Evolutionary conservation across 495 filamentous ascomycete species (phyloP), one percentile per base, ranked within the genome.

Genomic region (Lepraria neglecta): DNA sequence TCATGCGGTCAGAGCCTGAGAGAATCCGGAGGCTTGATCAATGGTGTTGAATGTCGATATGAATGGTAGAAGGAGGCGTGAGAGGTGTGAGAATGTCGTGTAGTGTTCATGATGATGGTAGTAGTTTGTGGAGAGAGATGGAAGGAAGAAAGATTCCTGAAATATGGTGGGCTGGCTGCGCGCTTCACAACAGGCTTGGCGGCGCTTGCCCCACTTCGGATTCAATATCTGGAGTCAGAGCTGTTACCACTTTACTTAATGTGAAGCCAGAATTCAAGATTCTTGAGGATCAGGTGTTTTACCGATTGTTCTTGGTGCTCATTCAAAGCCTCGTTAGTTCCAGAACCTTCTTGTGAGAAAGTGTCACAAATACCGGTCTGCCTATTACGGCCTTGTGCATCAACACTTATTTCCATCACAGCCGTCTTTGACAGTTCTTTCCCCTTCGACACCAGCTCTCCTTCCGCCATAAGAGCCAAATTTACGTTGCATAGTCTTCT

Each of bases 31-130:
- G 61, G 61, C 28, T 59, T 52, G 30, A 38, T 58, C 10, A 59
- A 44, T 46, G 40, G 27, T 54, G 14, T 30, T 6, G 15, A 65
- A 63, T 63, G 50, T 56, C 48, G 62, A 42, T 55, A 42, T 40
- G 59, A 64, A 50, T n/a, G 24, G 28, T 50, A 35, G 56, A 56
- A 38, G 59, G 57, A 55, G 51, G 54, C 52, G 4, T 59, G 48
- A 58, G 58, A 48, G 43, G 62, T 50, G 46, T 19, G 44, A 21
- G 31, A 56, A 33, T 21, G 7, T 56, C 35, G 62, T 65, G 42
- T 52, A 48, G 48, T 60, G 33, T 55, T 69, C 64, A 68, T 68
- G 40, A 40, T 62, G 47, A 42, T 38, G 56, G 31, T 52, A 56
- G 19, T 43, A 15, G 55, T 54, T 44, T 56, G 42, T 42, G 43